Evolutionary conservation across 75 land plant genomes (phyloP), one percentile per base, ranked within the genome.

Genomic region (Gnetum montanum): DNA sequence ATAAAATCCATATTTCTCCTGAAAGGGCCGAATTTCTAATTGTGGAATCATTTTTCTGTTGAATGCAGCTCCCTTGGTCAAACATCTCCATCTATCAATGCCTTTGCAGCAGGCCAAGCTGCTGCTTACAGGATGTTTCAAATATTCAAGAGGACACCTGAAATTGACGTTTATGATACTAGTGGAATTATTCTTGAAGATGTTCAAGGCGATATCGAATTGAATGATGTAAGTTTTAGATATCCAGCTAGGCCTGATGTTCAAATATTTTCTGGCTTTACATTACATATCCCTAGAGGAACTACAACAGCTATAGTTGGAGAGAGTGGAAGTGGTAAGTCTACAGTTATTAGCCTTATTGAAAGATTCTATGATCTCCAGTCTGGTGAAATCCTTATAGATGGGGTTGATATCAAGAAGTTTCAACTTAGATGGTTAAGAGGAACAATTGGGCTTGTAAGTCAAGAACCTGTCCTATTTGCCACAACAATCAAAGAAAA

Each of bases 91-190:
- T 85, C 82, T 53, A 8, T 89, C 54, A 75, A 48, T 31, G 76
- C 96, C 49, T 71, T 94, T 77, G 82, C 87, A 29, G 64, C 96
- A 20, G 96, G 98, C 20, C 77, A 64, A 71, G 96, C 96, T 41
- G 98, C 98, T 66, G 90, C 96, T 26, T 90, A 48, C 66, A 94
- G 89, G 63, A 90, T 94, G 87, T 89, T 89, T 68, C 85, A 85
- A 58, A 88, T 83, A 5, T 85, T 94, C 23, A 54, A 83, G 1
- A 74, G 98, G 46, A 79, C 73, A 47, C 96, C 98, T n/a, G 71
- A 68, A 27, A 94, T 94, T 43, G 96, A 94, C 76, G 65, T 75
- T 40, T 94, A 56, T 72, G 87, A 90, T 58, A 51, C 60, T 15
- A 72, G 18, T 23, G 98, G 98, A 30, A 59, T 58, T 33, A 60